A percentile compares a stretch with the other conserved stretches of the same genome.
Evolutionary conservation across 169 alveolate genomes (phyloP).

Genomic region (Plasmodium chabaudi): DNA sequence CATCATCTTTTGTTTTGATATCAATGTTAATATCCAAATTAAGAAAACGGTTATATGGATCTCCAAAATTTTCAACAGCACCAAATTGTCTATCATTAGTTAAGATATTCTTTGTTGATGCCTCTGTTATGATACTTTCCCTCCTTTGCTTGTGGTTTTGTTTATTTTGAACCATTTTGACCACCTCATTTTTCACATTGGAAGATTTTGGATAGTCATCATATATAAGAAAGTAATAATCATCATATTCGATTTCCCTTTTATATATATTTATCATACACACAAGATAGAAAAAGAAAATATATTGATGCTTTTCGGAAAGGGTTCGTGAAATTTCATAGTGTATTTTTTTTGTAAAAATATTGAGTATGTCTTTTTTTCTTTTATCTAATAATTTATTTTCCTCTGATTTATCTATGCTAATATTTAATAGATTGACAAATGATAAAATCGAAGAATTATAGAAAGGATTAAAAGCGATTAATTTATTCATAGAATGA

Average conservation of each 20-base stretch:
- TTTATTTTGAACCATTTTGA: conserved; percentile 22
- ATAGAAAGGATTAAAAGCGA: conserved; percentile 38
- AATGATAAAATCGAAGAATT: conserved; percentile 57
- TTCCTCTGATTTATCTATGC: conserved; percentile 74
- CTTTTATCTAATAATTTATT: conserved; percentile 64
- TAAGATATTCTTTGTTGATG: not conserved
- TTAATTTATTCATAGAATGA: conserved; percentile 32
- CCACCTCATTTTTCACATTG: conserved; percentile 32
- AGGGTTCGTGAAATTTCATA: conserved; percentile 62
- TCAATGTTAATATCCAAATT: not conserved
- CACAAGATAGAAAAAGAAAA: conserved; percentile 61
- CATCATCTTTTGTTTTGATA: not conserved
- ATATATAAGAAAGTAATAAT: conserved; percentile 55
- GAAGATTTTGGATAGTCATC: conserved; percentile 19
- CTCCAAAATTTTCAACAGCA: not conserved
- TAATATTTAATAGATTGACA: conserved; percentile 36
- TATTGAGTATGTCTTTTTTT: conserved; percentile 68
- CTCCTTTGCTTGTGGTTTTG: not conserved
- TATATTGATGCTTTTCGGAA: conserved; percentile 68
- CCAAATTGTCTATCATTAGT: not conserved
- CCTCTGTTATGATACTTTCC: not conserved
- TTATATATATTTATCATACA: conserved; percentile 73
- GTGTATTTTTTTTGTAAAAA: conserved; percentile 52
- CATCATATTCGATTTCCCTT: conserved; percentile 59
- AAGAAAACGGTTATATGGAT: not conserved